These are phyloP conservation scores for Phytophthora nicotianae DNA, from an alignment of 352 stramenopile species.

Conservation along the genomic window DNA sequence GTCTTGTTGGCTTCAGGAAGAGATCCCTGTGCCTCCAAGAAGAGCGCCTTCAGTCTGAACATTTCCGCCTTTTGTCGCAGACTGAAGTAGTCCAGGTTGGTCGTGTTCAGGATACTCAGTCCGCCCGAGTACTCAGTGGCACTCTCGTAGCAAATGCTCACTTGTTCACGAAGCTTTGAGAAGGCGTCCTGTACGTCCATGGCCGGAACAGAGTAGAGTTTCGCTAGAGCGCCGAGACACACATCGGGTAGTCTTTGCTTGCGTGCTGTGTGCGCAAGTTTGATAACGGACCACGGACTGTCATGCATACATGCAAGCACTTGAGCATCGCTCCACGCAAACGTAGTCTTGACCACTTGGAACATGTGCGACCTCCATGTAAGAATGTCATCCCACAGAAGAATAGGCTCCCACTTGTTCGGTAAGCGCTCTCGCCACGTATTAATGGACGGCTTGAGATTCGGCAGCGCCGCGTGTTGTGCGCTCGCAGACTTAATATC, in stretches of 20 bases:
- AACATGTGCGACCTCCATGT: constrained; percentile 95
- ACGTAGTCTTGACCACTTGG: constrained; percentile 89
- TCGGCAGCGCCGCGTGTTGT: constrained; percentile 79
- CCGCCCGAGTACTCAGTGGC: constrained; percentile 87
- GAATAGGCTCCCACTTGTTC: constrained; percentile 94
- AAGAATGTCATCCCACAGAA: constrained; percentile 93
- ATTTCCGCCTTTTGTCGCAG: constrained; percentile 92
- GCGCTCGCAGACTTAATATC: constrained; percentile 87
- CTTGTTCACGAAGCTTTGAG: constrained; percentile 92
- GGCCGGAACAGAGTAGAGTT: constrained; percentile 87
- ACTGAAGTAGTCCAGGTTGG: constrained; percentile 93
- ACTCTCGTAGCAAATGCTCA: constrained; percentile 93
- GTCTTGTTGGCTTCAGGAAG: constrained; percentile 87
- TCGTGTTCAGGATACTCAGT: constrained; percentile 93
- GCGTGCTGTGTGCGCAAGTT: constrained; percentile 88
- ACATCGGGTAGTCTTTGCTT: constrained; percentile 92
- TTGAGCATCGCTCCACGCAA: constrained; percentile 88
- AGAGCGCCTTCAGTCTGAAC: constrained; percentile 92
- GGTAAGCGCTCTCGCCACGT: constrained; percentile 92
- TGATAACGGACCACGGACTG: constrained; percentile 93
- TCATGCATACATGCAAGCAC: constrained; percentile 92
- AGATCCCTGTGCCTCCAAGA: constrained; percentile 85
- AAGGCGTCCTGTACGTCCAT: constrained; percentile 95
- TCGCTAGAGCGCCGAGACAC: constrained; percentile 82
- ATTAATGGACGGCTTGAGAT: constrained; percentile 92